Conservation (phyloP, 148 eudicot species). For the Camellia sinensis region DNA sequence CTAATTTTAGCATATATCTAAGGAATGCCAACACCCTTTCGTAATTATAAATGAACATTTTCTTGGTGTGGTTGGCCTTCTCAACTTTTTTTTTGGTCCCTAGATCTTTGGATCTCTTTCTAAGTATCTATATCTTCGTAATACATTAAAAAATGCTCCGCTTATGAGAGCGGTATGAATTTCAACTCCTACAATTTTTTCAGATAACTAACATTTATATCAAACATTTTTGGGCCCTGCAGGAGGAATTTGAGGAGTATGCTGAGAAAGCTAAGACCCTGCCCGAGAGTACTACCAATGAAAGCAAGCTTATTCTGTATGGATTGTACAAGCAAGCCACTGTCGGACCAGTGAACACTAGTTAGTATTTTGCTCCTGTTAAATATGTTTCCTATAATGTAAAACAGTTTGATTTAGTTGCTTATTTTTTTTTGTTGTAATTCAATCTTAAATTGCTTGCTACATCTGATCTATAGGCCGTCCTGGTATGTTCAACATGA, state of each 20-base stretch:
- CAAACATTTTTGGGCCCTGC: slow-evolving; percentile 10
- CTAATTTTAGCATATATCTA: not conserved
- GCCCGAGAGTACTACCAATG: slow-evolving; percentile 57
- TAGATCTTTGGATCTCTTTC: not conserved
- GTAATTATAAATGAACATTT: not conserved
- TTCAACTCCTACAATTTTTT: not conserved
- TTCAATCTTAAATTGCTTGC: not conserved
- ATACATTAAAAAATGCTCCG: not conserved
- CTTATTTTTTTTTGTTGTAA: not conserved
- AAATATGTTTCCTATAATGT: not conserved
- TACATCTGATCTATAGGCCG: slow-evolving; percentile 47
- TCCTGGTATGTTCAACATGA: slow-evolving; percentile 78
- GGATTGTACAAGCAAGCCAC: slow-evolving; percentile 93
- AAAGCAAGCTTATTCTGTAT: slow-evolving; percentile 73
- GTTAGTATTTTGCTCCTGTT: slow-evolving; percentile 40
- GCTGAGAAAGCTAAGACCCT: slow-evolving; percentile 81
- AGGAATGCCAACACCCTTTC: not conserved
- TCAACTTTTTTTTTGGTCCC: not conserved
- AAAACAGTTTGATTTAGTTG: not conserved
- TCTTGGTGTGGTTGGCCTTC: not conserved
- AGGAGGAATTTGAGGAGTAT: slow-evolving; percentile 86
- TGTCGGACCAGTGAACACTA: slow-evolving; percentile 67
- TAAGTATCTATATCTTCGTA: not conserved
- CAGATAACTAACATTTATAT: not conserved
- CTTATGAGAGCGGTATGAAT: not conserved